Evolutionary conservation across 495 filamentous ascomycete genomes (phyloP).

Genomic region (Penicillium psychrofluorescens): DNA sequence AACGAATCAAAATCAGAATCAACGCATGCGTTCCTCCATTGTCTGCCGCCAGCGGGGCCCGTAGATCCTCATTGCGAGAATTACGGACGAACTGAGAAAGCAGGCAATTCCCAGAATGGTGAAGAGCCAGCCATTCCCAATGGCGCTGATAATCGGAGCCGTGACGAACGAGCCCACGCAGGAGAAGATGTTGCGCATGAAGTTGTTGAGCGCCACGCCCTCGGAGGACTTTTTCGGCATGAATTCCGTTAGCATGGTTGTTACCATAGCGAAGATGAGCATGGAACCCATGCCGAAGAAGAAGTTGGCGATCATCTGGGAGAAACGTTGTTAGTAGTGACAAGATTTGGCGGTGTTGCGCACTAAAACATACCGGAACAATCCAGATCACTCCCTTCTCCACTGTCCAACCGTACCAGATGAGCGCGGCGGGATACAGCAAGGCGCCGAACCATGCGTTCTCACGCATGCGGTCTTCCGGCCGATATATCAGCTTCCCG

Average conservation of each 20-base stretch:
- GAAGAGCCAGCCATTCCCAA: slow-evolving; percentile 86
- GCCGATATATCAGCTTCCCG: slow-evolving; percentile 62
- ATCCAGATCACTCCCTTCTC: slow-evolving; percentile 52
- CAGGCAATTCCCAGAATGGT: slow-evolving; percentile 67
- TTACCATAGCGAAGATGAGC: slow-evolving; percentile 75
- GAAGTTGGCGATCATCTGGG: slow-evolving; percentile 68
- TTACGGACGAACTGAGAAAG: slow-evolving; percentile 43
- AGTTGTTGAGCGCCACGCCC: slow-evolving; percentile 72
- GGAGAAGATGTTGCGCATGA: slow-evolving; percentile 80
- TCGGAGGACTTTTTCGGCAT: slow-evolving; percentile 67
- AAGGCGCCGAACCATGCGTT: slow-evolving; percentile 80
- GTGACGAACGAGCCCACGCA: slow-evolving; percentile 70
- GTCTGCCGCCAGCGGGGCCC: slow-evolving; percentile 59
- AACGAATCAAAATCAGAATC: not conserved
- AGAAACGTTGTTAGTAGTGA: slow-evolving; percentile 2
- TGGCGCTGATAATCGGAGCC: slow-evolving; percentile 67
- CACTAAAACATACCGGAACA: slow-evolving; percentile 48
- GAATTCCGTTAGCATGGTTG: slow-evolving; percentile 86
- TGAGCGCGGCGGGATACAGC: slow-evolving; percentile 60
- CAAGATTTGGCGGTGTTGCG: slow-evolving; percentile 18
- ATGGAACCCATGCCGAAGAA: slow-evolving; percentile 84
- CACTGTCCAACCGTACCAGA: slow-evolving; percentile 64
- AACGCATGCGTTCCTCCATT: slow-evolving; percentile 51
- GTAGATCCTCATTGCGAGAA: slow-evolving; percentile 60
- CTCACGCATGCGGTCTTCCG: slow-evolving; percentile 85